Evolutionary conservation across 495 filamentous ascomycete genomes (phyloP).

Genomic region (Penicillium waksmanii): DNA sequence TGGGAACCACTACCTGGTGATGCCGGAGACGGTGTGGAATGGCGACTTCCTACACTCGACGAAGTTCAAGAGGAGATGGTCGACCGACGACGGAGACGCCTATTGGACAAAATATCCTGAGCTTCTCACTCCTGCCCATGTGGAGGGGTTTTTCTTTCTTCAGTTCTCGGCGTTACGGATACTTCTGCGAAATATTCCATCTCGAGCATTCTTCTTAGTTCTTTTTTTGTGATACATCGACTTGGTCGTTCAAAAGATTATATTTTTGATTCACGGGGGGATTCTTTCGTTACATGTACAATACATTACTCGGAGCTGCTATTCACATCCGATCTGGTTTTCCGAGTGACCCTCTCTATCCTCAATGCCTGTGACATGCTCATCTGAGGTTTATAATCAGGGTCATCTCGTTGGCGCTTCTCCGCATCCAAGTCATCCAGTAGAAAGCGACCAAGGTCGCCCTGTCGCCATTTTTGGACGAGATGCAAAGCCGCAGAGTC

Average conservation of each 20-base stretch:
- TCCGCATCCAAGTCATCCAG: conserved; percentile 76
- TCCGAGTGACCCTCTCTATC: conserved; percentile 38
- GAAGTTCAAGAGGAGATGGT: conserved; percentile 93
- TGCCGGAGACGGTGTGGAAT: conserved; percentile 77
- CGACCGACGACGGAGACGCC: conserved; percentile 76
- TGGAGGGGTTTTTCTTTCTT: conserved; percentile 16
- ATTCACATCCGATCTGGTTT: conserved; percentile 34
- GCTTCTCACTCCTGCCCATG: conserved; percentile 5
- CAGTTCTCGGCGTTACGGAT: conserved; percentile 33
- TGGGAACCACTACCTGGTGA: conserved; percentile 92
- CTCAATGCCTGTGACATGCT: conserved; percentile 52
- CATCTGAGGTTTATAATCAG: conserved; percentile 37
- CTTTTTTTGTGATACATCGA: conserved; percentile 17
- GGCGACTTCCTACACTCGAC: conserved; percentile 82
- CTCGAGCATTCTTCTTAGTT: conserved; percentile 21
- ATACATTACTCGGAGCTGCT: conserved; percentile 25
- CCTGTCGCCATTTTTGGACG: conserved; percentile 81
- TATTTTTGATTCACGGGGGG: background rate
- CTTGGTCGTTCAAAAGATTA: conserved; percentile 26
- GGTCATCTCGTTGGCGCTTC: conserved; percentile 44
- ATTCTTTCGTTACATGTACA: conserved; percentile 28
- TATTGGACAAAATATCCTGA: conserved; percentile 80
- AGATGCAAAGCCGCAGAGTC: conserved; percentile 81
- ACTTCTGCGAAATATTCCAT: conserved; percentile 28
- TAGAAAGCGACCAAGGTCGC: conserved; percentile 74